Evolutionary conservation across 2,329 filamentous ascomycete species (phyloP).

Genomic region (Claviceps arundinis): DNA sequence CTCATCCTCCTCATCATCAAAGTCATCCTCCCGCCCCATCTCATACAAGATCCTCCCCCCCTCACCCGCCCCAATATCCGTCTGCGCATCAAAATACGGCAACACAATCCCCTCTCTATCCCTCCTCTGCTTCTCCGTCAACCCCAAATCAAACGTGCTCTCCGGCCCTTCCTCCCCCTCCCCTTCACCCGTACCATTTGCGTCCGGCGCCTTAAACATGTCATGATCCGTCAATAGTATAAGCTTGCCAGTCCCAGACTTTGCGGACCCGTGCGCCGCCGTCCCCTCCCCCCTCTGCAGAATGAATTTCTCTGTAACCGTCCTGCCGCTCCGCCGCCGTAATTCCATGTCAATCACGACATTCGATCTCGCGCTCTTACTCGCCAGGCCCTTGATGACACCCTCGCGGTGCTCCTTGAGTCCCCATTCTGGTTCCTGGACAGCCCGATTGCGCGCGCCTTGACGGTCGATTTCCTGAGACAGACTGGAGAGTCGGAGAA

Average conservation of each 20-base stretch:
- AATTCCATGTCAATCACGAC: slow-evolving; percentile 81
- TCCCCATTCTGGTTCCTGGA: slow-evolving; percentile 66
- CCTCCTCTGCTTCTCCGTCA: slow-evolving; percentile 81
- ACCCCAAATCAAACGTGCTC: slow-evolving; percentile 71
- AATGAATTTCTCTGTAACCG: slow-evolving; percentile 56
- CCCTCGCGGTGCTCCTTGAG: slow-evolving; percentile 68
- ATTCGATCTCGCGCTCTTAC: slow-evolving; percentile 23
- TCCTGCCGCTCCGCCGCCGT: slow-evolving; percentile 66
- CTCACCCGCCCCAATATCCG: slow-evolving; percentile 61
- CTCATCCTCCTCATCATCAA: slow-evolving; percentile 92
- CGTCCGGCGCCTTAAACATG: slow-evolving; percentile 40
- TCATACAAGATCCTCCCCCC: slow-evolving; percentile 92
- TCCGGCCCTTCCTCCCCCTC: slow-evolving; percentile 45
- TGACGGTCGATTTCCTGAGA: slow-evolving; percentile 62
- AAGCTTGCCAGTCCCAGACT: slow-evolving; percentile 22
- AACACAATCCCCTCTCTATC: slow-evolving; percentile 82
- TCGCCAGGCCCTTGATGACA: slow-evolving; percentile 52
- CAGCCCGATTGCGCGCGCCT: slow-evolving; percentile 61
- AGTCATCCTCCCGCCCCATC: slow-evolving; percentile 92
- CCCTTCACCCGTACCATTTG: slow-evolving; percentile 21
- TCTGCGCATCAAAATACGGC: slow-evolving; percentile 95
- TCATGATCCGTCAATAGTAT: slow-evolving; percentile 65
- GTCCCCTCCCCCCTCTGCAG: slow-evolving; percentile 17
- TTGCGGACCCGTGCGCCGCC: slow-evolving; percentile 7
- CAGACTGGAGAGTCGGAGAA: slow-evolving; percentile 62